phyloP scores from a whole-genome alignment of 116 monocot genomes.

The Iris pallida region DNA sequence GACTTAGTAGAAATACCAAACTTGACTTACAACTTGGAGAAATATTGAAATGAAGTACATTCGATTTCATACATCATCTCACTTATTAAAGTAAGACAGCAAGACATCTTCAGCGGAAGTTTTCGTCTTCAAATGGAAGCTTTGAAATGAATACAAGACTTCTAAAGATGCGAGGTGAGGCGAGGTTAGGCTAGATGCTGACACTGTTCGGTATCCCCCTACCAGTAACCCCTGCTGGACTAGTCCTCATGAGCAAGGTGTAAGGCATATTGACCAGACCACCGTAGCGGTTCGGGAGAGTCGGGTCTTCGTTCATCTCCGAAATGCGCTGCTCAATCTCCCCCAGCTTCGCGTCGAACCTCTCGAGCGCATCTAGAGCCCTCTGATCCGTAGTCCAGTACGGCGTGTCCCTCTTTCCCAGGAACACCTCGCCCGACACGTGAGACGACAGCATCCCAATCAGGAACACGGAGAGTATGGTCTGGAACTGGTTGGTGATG shows the following conservation, averaged over 20 bases:
- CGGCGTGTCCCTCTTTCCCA: conserved; percentile 29
- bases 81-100: no score
- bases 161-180: no score
- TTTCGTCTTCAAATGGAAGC: no score
- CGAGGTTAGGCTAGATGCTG: conserved; percentile 26
- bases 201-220: conserved; percentile 55
- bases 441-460: conserved; percentile 63
- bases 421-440: conserved; percentile 67
- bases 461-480: conserved; percentile 35
- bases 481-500: conserved; percentile 44
- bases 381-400: conserved; percentile 21
- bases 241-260: conserved; percentile 39
- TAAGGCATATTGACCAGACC: conserved; percentile 54
- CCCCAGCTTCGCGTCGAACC: conserved; percentile 37
- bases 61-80: no score
- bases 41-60: no score
- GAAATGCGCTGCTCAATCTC: conserved; percentile 39
- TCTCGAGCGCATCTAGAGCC: conserved; percentile 32
- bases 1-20: no score
- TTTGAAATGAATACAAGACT: no score
- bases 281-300: conserved; percentile 25
- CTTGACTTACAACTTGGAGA: no score
- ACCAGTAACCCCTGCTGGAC: conserved; percentile 28
- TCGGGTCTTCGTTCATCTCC: conserved; percentile 27
- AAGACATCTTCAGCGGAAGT: no score